Evolutionary conservation across 1,139 yeast species (phyloP).

Genomic region (Chernovozyma sophiae-reginae): DNA sequence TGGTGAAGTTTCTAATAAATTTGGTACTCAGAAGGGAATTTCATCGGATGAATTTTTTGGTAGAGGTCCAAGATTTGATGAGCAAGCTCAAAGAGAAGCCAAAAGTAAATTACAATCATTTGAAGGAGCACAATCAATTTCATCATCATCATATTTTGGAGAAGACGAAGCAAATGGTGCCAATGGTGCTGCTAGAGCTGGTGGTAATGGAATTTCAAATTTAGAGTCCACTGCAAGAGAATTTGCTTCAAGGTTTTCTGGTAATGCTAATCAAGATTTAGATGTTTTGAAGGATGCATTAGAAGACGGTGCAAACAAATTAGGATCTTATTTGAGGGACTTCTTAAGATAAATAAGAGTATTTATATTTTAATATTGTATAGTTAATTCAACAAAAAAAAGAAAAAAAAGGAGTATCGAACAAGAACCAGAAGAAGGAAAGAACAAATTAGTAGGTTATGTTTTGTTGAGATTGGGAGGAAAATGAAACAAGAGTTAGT

Average conservation of each 20-base stretch:
- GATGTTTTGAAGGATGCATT: conserved; percentile 87
- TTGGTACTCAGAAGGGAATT: conserved; percentile 87
- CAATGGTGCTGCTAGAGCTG: conserved; percentile 20
- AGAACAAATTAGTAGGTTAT: too few species aligned
- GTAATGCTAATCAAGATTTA: conserved; percentile 82
- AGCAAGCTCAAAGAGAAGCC: conserved; percentile 76
- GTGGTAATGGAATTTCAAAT: conserved; percentile 27
- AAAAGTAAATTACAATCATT: conserved; percentile 70
- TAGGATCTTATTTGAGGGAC: conserved; percentile 81
- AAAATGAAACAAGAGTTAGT: too few species aligned
- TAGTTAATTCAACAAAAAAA: too few species aligned
- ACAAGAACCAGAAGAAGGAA: too few species aligned
- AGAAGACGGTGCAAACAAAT: conserved; percentile 88
- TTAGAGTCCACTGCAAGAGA: conserved; percentile 63
- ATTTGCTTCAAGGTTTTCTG: conserved; percentile 63
- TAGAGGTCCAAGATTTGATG: conserved; percentile 76
- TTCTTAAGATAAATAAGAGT: conserved; percentile 49
- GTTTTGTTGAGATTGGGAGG: too few species aligned
- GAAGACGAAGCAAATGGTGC: conserved; percentile 56
- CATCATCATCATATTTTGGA: conserved; percentile 90
- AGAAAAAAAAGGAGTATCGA: too few species aligned
- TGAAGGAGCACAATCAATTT: conserved; percentile 83
- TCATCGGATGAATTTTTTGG: conserved; percentile 95
- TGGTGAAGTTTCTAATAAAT: conserved; percentile 72
- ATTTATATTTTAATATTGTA: too few species aligned